These are phyloP conservation scores for Hippophae rhamnoides DNA, from an alignment of 306 rosid species.

Conservation along the genomic window DNA sequence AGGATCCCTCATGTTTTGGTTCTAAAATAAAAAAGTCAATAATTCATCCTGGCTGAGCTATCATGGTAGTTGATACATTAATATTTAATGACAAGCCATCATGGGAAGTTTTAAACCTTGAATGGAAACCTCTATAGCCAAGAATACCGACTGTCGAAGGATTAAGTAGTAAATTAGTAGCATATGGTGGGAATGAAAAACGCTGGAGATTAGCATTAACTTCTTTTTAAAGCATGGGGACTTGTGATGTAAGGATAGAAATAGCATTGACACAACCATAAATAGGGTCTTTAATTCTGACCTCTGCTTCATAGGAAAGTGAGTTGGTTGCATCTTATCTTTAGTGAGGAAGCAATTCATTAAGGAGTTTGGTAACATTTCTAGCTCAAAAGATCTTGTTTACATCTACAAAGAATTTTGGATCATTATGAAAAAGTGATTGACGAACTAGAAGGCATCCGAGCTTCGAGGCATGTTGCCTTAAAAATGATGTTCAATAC, in stretches of 20 bases:
- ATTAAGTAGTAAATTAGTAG: constrained; percentile 22
- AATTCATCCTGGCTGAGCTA: constrained; percentile 74
- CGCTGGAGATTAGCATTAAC: constrained; percentile 85
- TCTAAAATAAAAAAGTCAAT: constrained; percentile 73
- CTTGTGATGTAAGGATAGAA: constrained; percentile 85
- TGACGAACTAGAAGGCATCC: constrained; percentile 93
- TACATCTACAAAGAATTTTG: constrained; percentile 48
- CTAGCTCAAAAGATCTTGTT: constrained; percentile 97
- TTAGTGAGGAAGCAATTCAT: constrained; percentile 85
- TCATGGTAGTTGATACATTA: constrained; percentile 91
- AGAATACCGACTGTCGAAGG: constrained; percentile 40
- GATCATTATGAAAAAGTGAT: constrained; percentile 66
- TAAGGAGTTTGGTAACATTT: constrained; percentile 91
- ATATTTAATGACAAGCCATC: constrained; percentile 77
- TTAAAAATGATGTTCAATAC: constrained; percentile 69
- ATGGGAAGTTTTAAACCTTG: constrained; percentile 84
- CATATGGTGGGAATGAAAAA: constrained; percentile 38
- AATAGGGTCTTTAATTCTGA: constrained; percentile 83
- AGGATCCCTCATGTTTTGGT: constrained; percentile 70
- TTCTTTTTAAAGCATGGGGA: constrained; percentile 82
- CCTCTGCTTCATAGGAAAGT: constrained; percentile 93
- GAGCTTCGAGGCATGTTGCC: constrained; percentile 92
- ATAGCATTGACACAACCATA: constrained; percentile 96
- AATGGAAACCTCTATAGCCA: constrained; percentile 83
- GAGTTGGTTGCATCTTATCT: constrained; percentile 95